Percentiles rank a stretch among this genome's conserved stretches.
Conservation (phyloP, 257 asterid species). For the Przewalskia tangutica region DNA sequence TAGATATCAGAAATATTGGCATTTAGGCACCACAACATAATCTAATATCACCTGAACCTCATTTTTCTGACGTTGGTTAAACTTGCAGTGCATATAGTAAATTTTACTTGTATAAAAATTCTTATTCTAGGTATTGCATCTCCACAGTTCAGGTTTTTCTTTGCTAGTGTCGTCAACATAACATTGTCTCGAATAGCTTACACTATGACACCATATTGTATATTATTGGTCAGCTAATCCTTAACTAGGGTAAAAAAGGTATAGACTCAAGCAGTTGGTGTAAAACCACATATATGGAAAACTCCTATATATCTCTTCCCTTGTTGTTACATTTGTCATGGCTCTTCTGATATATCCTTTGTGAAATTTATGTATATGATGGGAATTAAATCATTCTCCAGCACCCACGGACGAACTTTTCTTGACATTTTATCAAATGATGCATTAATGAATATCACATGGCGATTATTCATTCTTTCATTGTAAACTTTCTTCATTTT, state of each 20-base stretch:
- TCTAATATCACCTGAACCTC: background rate
- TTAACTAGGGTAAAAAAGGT: background rate
- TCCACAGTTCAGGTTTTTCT: background rate
- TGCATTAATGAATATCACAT: background rate
- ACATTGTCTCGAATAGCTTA: background rate
- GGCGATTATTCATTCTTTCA: background rate
- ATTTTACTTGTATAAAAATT: background rate
- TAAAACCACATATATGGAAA: background rate
- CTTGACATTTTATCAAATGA: background rate
- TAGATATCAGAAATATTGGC: background rate
- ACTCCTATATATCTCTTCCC: background rate
- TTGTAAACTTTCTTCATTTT: background rate
- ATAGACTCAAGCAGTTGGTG: background rate
- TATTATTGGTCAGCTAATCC: background rate
- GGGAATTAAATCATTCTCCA: background rate
- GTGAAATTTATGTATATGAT: background rate
- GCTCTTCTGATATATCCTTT: background rate
- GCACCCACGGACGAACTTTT: background rate
- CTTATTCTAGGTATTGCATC: background rate
- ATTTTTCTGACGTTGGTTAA: background rate
- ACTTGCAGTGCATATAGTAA: background rate
- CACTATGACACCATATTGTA: background rate
- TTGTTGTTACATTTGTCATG: background rate
- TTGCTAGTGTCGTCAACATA: background rate
- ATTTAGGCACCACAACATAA: background rate